Conservation (phyloP, 805 yeast species). For the Candida fluviatilis region DNA sequence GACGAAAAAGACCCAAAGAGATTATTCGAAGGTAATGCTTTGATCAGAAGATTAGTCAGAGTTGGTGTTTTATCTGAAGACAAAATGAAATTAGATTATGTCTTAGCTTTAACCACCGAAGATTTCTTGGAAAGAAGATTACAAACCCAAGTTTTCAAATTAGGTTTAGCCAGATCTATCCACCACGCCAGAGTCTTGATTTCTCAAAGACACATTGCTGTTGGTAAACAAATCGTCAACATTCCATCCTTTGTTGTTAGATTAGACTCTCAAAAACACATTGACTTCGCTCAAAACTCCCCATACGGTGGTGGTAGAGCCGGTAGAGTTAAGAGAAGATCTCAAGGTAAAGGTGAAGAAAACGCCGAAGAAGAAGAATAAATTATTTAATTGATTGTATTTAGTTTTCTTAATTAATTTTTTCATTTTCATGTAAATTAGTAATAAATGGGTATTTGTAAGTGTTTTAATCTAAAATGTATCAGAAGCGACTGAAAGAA, state of each 20-base stretch:
- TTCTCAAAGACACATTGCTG: slow-evolving; percentile 98
- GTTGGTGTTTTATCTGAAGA: slow-evolving; percentile 98
- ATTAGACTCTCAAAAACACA: slow-evolving; percentile 99
- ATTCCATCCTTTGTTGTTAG: slow-evolving; percentile 99
- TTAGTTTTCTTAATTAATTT: not conserved
- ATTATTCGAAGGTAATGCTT: slow-evolving; percentile 99
- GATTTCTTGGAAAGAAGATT: slow-evolving; percentile 99
- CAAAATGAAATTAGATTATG: slow-evolving; percentile 99
- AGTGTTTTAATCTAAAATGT: not conserved
- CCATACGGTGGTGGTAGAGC: slow-evolving; percentile 99
- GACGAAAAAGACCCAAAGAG: slow-evolving; percentile 99
- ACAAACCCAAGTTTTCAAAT: slow-evolving; percentile 99
- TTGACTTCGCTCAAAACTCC: slow-evolving; percentile 97
- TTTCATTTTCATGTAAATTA: not conserved
- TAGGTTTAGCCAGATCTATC: slow-evolving; percentile 98
- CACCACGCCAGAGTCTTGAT: slow-evolving; percentile 99
- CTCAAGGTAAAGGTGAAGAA: slow-evolving; percentile 64
- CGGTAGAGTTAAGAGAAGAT: slow-evolving; percentile 98
- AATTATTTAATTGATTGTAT: slow-evolving; percentile 30
- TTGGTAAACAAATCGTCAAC: slow-evolving; percentile 98
- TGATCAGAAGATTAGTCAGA: slow-evolving; percentile 99
- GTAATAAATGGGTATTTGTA: not conserved
- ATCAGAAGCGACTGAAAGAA: too few relatives aligned
- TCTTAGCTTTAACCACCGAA: slow-evolving; percentile 94
- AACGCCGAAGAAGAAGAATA: slow-evolving; percentile 77